phyloP scores from a whole-genome alignment of 805 yeast species.

The Kazachstania kunashirensis region DNA sequence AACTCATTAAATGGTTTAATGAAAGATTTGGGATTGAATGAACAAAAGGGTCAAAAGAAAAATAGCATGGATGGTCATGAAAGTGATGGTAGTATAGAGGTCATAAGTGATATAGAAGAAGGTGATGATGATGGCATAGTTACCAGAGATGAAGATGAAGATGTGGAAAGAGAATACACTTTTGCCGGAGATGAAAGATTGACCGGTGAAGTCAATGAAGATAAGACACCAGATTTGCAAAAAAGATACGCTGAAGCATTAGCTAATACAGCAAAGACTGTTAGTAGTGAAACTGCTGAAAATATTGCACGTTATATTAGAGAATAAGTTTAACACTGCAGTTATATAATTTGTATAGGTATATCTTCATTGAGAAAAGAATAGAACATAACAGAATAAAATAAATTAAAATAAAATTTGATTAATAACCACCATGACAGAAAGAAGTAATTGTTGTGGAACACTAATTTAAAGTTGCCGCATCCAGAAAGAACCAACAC shows the following conservation, averaged over 20 bases:
- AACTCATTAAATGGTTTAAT: constrained; percentile 61
- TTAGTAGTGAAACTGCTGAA: constrained; percentile 61
- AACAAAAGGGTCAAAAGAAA: constrained; percentile 25
- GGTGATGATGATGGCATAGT: constrained; percentile 36
- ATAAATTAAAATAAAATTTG: too few species aligned
- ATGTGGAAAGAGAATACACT: constrained; percentile 57
- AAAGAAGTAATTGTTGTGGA: too few species aligned
- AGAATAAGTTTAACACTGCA: constrained; percentile 17
- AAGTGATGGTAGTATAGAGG: constrained; percentile 43
- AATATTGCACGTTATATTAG: constrained; percentile 59
- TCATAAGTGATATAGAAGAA: constrained; percentile 36
- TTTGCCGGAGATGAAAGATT: constrained; percentile 56
- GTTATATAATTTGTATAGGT: neutral
- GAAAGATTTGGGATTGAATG: constrained; percentile 68
- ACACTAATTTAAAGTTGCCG: too few species aligned
- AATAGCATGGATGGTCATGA: constrained; percentile 26
- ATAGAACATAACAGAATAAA: too few species aligned
- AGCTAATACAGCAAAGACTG: constrained; percentile 49
- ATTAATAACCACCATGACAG: too few species aligned
- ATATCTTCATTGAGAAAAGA: too few species aligned
- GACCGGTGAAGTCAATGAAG: constrained; percentile 46
- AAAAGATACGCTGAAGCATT: constrained; percentile 66
- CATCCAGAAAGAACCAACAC: too few species aligned
- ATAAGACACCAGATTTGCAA: constrained; percentile 40
- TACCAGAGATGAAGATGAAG: constrained; percentile 42